phyloP scores from a whole-genome alignment of 2,329 filamentous ascomycete species.

The Nemania bipapillata region DNA sequence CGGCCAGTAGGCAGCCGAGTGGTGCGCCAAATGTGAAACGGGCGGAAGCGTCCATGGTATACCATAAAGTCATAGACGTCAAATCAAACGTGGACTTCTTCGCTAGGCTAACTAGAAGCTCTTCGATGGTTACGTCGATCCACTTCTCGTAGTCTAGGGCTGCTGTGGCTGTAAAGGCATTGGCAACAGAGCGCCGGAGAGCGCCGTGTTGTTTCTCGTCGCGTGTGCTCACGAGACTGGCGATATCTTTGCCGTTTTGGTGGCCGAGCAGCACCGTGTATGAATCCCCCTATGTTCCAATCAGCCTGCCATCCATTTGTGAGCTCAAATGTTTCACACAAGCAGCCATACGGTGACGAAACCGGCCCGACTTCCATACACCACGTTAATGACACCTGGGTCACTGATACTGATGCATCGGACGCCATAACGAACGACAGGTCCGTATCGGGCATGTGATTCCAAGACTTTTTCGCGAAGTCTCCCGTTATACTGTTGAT shows the following conservation, averaged over 20 bases:
- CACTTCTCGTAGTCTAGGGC: slow-evolving; percentile 43
- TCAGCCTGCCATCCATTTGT: slow-evolving; percentile 3
- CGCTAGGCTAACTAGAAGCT: slow-evolving; percentile 35
- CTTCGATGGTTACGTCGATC: slow-evolving; percentile 43
- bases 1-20: slow-evolving; percentile 41
- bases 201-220: slow-evolving; percentile 43
- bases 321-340: not conserved
- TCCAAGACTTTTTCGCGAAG: slow-evolving; percentile 42
- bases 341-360: slow-evolving; percentile 41
- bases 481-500: slow-evolving; percentile 44
- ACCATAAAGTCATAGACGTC: slow-evolving; percentile 40
- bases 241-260: slow-evolving; percentile 45
- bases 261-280: slow-evolving; percentile 44
- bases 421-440: slow-evolving; percentile 46
- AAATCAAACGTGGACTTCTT: slow-evolving; percentile 40
- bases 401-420: slow-evolving; percentile 45
- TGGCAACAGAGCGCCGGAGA: slow-evolving; percentile 44
- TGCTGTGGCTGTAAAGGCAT: slow-evolving; percentile 44
- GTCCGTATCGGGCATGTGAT: slow-evolving; percentile 40
- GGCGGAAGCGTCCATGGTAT: slow-evolving; percentile 43
- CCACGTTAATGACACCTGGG: slow-evolving; percentile 43
- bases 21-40: slow-evolving; percentile 43
- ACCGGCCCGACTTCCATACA: slow-evolving; percentile 44
- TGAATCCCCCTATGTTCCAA: slow-evolving; percentile 39
- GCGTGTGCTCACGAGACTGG: slow-evolving; percentile 42